These are phyloP conservation scores for Jimgerdemannia lactiflua DNA, from an alignment of 192 early-diverging fungal species.

Conservation along the genomic window DNA sequence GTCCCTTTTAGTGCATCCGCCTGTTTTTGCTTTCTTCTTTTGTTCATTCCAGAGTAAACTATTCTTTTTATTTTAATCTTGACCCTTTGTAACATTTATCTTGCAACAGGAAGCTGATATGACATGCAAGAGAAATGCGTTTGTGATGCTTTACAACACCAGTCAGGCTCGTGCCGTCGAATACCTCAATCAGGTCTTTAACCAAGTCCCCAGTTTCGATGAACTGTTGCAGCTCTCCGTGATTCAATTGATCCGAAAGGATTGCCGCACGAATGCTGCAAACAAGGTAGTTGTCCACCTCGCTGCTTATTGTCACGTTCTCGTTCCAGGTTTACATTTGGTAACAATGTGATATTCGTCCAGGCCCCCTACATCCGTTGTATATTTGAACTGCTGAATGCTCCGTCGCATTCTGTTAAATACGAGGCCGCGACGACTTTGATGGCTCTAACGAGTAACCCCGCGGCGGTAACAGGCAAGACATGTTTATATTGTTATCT, in stretches of 20 bases:
- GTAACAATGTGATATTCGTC: not conserved
- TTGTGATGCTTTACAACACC: constrained; percentile 88
- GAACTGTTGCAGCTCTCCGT: constrained; percentile 91
- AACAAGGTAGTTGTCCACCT: constrained; percentile 63
- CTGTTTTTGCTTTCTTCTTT: not conserved
- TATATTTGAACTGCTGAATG: constrained; percentile 82
- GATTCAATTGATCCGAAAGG: constrained; percentile 94
- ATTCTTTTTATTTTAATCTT: not conserved
- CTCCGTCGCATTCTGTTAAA: constrained; percentile 85
- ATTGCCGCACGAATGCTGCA: constrained; percentile 71
- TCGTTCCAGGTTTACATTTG: not conserved
- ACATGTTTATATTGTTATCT: constrained; percentile 1
- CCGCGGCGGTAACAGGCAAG: constrained; percentile 85
- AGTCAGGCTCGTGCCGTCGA: constrained; percentile 76
- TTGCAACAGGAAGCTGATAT: constrained; percentile 81
- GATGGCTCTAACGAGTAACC: constrained; percentile 81
- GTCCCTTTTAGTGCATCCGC: not conserved
- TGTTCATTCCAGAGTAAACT: not conserved
- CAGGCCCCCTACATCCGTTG: constrained; percentile 88
- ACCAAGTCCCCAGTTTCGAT: constrained; percentile 78
- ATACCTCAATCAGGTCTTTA: constrained; percentile 74
- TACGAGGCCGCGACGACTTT: constrained; percentile 97
- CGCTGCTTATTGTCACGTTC: constrained; percentile 5
- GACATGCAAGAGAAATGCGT: constrained; percentile 90
- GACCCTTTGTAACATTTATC: not conserved